Conservation (phyloP, 2,329 filamentous ascomycete species). For the Pestalotiopsis sp. region DNA sequence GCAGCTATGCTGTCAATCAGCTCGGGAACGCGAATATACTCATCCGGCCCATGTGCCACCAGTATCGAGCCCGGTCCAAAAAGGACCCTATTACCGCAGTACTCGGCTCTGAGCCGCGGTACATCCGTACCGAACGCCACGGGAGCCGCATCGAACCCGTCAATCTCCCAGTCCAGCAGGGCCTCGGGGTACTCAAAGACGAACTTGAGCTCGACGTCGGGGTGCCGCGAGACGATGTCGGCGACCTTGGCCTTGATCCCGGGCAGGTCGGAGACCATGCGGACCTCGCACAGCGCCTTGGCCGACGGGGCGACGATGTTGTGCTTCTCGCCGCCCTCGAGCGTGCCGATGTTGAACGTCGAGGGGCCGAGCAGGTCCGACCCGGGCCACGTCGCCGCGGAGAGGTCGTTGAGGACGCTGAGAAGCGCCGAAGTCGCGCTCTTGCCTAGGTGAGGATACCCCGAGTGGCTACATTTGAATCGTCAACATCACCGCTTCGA, state of each 20-base stretch:
- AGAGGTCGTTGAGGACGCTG: constrained; percentile 33
- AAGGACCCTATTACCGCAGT: constrained; percentile 34
- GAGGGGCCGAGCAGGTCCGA: constrained; percentile 40
- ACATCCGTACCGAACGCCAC: constrained; percentile 43
- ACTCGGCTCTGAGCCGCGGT: constrained; percentile 34
- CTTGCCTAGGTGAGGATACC: constrained; percentile 36
- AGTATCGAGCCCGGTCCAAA: constrained; percentile 42
- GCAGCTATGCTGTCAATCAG: constrained; percentile 37
- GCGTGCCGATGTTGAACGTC: constrained; percentile 41
- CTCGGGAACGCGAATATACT: constrained; percentile 36
- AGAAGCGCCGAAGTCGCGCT: constrained; percentile 36
- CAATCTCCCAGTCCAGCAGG: constrained; percentile 41
- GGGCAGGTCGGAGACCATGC: constrained; percentile 37
- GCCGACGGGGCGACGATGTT: constrained; percentile 41
- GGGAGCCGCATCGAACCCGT: constrained; percentile 37
- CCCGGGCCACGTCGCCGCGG: constrained; percentile 30
- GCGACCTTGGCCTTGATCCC: constrained; percentile 35
- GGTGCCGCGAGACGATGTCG: constrained; percentile 33
- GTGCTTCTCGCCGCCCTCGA: constrained; percentile 40
- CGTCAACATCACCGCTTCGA: background rate
- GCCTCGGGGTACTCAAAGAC: constrained; percentile 40
- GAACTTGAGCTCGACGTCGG: constrained; percentile 35
- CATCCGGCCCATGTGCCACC: constrained; percentile 39
- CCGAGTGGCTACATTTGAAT: constrained; percentile 31
- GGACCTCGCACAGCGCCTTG: constrained; percentile 40